Conservation (phyloP, 495 filamentous ascomycete genomes). For the Jackrogersella minutella region DNA sequence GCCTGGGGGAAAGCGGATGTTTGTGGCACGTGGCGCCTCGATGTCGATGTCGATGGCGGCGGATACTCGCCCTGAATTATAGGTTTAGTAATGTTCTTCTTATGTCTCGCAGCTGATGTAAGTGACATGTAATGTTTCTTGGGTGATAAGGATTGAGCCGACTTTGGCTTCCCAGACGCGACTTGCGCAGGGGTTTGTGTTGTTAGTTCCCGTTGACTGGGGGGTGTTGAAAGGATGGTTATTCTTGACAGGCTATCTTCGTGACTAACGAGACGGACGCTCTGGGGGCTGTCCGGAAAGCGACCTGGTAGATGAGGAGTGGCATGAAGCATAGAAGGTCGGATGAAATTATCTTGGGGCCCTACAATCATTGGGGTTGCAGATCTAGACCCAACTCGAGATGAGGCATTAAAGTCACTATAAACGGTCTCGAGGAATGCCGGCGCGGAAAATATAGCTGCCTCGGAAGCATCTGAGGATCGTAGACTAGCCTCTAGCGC, state of each 20-base stretch:
- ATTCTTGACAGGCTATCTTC: slow-evolving; percentile 38
- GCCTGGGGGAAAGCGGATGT: slow-evolving; percentile 71
- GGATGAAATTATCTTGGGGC: slow-evolving; percentile 46
- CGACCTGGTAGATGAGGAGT: slow-evolving; percentile 42
- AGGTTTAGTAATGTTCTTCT: slow-evolving; percentile 51
- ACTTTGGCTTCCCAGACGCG: slow-evolving; percentile 40
- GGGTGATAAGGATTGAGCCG: slow-evolving; percentile 29
- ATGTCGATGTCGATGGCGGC: slow-evolving; percentile 59
- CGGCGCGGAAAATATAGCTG: slow-evolving; percentile 77
- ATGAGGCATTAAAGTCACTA: slow-evolving; percentile 65
- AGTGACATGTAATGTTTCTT: slow-evolving; percentile 54
- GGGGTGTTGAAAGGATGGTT: slow-evolving; percentile 32
- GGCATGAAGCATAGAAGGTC: slow-evolving; percentile 35
- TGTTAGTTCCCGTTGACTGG: slow-evolving; percentile 15
- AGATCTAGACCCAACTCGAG: slow-evolving; percentile 72
- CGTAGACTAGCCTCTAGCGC: slow-evolving; percentile 74
- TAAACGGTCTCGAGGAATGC: slow-evolving; percentile 84
- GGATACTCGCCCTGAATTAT: slow-evolving; percentile 52
- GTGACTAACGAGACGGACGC: slow-evolving; percentile 52
- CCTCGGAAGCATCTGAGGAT: slow-evolving; percentile 83
- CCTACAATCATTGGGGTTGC: slow-evolving; percentile 84
- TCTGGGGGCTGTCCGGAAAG: slow-evolving; percentile 46
- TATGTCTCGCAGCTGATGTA: slow-evolving; percentile 51
- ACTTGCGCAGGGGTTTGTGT: slow-evolving; percentile 22
- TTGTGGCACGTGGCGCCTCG: slow-evolving; percentile 66